phyloP scores from a whole-genome alignment of 331 rosid genomes.

The Telfairia occidentalis region DNA sequence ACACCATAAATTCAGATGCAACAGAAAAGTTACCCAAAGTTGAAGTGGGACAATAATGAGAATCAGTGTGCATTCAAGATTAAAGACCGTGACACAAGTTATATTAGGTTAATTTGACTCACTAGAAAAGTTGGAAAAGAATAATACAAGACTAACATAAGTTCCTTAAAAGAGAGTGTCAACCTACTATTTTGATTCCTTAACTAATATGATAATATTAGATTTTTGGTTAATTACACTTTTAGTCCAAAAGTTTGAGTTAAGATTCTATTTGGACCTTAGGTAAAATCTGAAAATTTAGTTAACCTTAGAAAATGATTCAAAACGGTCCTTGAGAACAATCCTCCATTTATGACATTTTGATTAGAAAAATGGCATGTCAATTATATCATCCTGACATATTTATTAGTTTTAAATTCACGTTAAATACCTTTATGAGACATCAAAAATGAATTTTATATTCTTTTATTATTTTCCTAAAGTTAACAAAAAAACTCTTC shows the following conservation, averaged over 20 bases:
- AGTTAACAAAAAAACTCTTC: no score
- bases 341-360: no score
- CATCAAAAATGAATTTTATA: no score
- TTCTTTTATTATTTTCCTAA: no score
- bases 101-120: not conserved
- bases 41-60: slow-evolving; percentile 10
- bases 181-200: not conserved
- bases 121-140: not conserved
- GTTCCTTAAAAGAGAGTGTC: not conserved
- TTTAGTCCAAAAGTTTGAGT: not conserved
- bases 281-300: not conserved
- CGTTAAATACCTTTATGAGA: no score
- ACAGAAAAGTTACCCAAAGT: not conserved
- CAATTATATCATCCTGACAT: no score
- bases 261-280: not conserved
- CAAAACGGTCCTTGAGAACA: no score
- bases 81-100: not conserved
- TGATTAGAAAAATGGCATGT: no score
- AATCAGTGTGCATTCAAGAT: not conserved
- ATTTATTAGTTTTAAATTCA: no score
- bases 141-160: not conserved
- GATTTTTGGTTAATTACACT: not conserved
- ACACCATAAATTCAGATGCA: slow-evolving; percentile 13
- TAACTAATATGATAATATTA: not conserved
- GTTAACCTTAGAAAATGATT: no score